Percentiles rank a stretch among this genome's conserved stretches.
Evolutionary conservation across 495 filamentous ascomycete species (phyloP).

Genomic region (Talaromyces stipitatus): DNA sequence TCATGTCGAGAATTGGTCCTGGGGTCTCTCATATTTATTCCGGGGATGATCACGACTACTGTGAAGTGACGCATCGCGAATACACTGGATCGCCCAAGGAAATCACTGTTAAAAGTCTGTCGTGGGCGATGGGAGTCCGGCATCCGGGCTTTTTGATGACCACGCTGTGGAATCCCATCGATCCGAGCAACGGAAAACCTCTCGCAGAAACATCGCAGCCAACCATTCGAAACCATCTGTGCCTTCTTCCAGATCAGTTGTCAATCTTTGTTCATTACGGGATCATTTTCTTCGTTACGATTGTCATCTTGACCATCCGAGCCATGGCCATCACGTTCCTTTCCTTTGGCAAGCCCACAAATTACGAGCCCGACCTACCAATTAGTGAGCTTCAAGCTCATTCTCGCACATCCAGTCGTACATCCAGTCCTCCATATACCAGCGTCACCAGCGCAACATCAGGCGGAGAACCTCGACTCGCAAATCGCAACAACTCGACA

Average conservation of each 20-base stretch:
- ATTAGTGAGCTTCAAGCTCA: constrained; percentile 20
- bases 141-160: constrained; percentile 82
- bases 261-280: constrained; percentile 73
- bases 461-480: constrained; percentile 22
- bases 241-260: constrained; percentile 83
- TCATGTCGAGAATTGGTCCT: constrained; percentile 67
- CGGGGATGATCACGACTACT: constrained; percentile 98
- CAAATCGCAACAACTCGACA: constrained; percentile 18
- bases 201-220: constrained; percentile 25
- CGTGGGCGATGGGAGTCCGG: constrained; percentile 94
- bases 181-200: constrained; percentile 49
- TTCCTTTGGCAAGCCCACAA: constrained; percentile 7
- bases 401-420: constrained; percentile 11
- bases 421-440: constrained; percentile 27
- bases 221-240: constrained; percentile 83
- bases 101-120: constrained; percentile 89
- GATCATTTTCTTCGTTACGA: constrained; percentile 48
- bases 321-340: constrained; percentile 44
- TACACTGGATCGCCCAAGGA: constrained; percentile 65
- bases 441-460: constrained; percentile 30
- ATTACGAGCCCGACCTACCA: constrained; percentile 25
- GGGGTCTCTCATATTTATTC: constrained; percentile 73
- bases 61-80: constrained; percentile 70
- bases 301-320: constrained; percentile 51
- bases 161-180: constrained; percentile 86